These are phyloP conservation scores for Yamagishiella unicocca DNA, from an alignment of 139 green algal species.

Conservation along the genomic window DNA sequence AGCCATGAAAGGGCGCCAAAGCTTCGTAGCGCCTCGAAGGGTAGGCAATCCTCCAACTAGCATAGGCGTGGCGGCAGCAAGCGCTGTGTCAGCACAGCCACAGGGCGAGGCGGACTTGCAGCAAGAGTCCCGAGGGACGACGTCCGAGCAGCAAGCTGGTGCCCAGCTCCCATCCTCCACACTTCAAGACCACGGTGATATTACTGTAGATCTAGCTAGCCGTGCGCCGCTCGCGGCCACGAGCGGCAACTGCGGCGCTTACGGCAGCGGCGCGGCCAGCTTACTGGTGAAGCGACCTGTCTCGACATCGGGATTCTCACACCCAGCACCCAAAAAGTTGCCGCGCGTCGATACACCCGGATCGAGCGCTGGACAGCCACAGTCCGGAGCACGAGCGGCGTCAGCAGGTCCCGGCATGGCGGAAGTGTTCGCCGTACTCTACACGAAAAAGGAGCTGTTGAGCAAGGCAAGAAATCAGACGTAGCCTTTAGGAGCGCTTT, in stretches of 20 bases:
- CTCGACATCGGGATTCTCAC: not conserved
- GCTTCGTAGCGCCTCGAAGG: not conserved
- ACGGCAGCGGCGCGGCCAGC: not conserved
- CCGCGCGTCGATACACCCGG: not conserved
- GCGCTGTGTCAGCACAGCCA: not conserved
- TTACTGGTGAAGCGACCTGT: not conserved
- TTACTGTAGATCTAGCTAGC: not conserved
- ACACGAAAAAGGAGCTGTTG: conserved; percentile 60
- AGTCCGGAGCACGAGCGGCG: not conserved
- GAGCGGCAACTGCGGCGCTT: not conserved
- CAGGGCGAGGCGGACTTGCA: not conserved
- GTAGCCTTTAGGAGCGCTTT: too few relatives aligned
- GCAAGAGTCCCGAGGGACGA: too few relatives aligned
- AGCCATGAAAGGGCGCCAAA: conserved; percentile 1
- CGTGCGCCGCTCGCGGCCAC: not conserved
- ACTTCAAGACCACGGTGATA: too few relatives aligned
- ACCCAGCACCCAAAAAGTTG: not conserved
- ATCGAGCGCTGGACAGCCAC: not conserved
- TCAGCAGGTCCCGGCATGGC: not conserved
- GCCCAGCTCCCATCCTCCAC: too few relatives aligned
- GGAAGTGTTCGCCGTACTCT: conserved; percentile 52
- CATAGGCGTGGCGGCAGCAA: not conserved
- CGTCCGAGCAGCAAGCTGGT: too few relatives aligned
- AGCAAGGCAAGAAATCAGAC: conserved; percentile 17
- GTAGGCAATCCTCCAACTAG: not conserved